Evolutionary conservation across 2,329 filamentous ascomycete species (phyloP).

Genomic region (Fusarium armeniacum): DNA sequence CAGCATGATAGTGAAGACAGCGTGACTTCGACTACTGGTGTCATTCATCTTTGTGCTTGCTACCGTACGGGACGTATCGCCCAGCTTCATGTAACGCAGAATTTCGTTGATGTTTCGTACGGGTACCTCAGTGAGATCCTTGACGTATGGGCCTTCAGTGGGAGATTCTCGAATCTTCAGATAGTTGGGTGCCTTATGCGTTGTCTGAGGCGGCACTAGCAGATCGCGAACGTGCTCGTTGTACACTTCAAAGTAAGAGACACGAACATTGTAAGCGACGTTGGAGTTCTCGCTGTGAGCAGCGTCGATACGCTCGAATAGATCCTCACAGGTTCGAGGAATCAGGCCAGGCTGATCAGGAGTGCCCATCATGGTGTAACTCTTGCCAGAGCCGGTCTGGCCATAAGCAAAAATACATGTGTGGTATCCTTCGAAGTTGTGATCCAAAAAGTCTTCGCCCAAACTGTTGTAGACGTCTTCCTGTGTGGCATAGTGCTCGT

Average conservation of each 20-base stretch:
- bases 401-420: constrained; percentile 99
- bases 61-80: constrained; percentile 87
- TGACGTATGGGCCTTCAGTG: constrained; percentile 95
- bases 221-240: constrained; percentile 98
- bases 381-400: constrained; percentile 97
- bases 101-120: constrained; percentile 91
- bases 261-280: constrained; percentile 95
- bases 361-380: constrained; percentile 97
- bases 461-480: constrained; percentile 94
- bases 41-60: constrained; percentile 99
- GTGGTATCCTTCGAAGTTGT: constrained; percentile 99
- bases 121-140: constrained; percentile 93
- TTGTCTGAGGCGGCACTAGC: constrained; percentile 77
- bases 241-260: constrained; percentile 99
- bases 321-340: constrained; percentile 92
- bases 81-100: constrained; percentile 88
- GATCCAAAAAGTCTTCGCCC: constrained; percentile 96
- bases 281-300: constrained; percentile 84
- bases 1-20: constrained; percentile 97
- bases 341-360: constrained; percentile 90
- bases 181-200: constrained; percentile 85
- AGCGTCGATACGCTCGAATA: constrained; percentile 92
- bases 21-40: constrained; percentile 94
- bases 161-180: constrained; percentile 98
- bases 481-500: constrained; percentile 90